Evolutionary conservation across 1,284 basidiomycete genomes (phyloP), one percentile per base, ranked within the genome.

Genomic region (Sanghuangporus weigelae): DNA sequence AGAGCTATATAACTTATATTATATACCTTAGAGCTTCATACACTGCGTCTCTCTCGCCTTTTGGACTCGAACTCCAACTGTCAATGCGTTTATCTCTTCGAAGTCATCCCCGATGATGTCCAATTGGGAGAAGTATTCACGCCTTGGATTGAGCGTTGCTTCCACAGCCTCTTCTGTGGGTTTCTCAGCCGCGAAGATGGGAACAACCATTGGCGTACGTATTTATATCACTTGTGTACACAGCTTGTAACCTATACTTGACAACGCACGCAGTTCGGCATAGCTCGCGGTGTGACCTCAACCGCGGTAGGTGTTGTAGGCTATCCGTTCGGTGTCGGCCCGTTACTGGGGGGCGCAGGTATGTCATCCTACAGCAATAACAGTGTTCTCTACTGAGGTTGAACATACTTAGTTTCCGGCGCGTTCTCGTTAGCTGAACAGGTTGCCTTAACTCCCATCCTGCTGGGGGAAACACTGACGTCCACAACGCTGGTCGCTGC

Each of bases 391-490:
- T 5, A 26, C 39, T 46, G 81, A 42, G 16, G 1, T 14, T 12
- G 8, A 16, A 12, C 3, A 19, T 78, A 78, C 56, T 83, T 84
- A 14, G 81, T 65, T 8, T 79, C 83, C 7, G 80, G 80, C 35
- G 85, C 80, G n/a, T 77, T 92, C 57, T 81, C 83, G 42, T 75
- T 89, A 42, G 84, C 84, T 7, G 90, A 92, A 72, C 82, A 84
- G 59, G 74, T 90, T 51, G 85, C 87, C 4, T 83, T 92, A 48
- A 84, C 85, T 3, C 89, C 90, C 7, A 84, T 92, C 67, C 79
- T 85, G 66, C 74, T 92, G 21, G 84, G 86, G 40, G 89, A 92
- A 74, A 86, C 87, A 68, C 79, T 92, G 61, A 87, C 90, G n/a
- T 84, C 85, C 1, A 87, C 88, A 1, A 88, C 86, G 4, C 77